Conservation (phyloP, 164 flowering plant species). For the Piper betle region DNA sequence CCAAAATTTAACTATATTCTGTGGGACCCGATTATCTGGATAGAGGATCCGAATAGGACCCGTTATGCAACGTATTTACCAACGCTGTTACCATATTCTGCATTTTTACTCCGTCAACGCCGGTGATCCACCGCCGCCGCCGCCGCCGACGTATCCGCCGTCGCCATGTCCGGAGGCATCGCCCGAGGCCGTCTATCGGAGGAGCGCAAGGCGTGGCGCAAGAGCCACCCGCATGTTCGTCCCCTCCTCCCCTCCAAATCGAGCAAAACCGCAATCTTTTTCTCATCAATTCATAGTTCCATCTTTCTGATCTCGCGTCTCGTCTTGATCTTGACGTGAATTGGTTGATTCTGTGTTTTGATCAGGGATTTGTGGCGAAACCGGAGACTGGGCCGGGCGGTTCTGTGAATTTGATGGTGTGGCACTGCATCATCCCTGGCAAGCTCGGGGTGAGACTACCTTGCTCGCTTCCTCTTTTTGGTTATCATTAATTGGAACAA, state of each 20-base stretch:
- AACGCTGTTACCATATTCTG: too few relatives aligned
- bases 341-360: background rate
- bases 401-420: slow-evolving; percentile 64
- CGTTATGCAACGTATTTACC: too few relatives aligned
- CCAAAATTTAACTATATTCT: too few relatives aligned
- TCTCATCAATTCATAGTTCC: background rate
- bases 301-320: background rate
- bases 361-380: slow-evolving; percentile 79
- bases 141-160: background rate
- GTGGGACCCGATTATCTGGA: too few relatives aligned
- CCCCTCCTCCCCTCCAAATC: background rate
- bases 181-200: slow-evolving; percentile 76
- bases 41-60: too few relatives aligned
- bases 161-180: slow-evolving; percentile 58
- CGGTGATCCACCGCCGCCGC: background rate
- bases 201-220: slow-evolving; percentile 79
- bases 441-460: slow-evolving; percentile 45
- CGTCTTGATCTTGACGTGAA: background rate
- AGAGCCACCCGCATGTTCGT: slow-evolving; percentile 72
- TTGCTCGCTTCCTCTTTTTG: background rate
- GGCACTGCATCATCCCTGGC: slow-evolving; percentile 85
- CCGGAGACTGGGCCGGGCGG: slow-evolving; percentile 74
- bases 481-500: too few relatives aligned
- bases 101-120: too few relatives aligned
- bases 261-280: background rate